phyloP scores from a whole-genome alignment of 305 asterid genomes.

The Caryopteris hybrid region DNA sequence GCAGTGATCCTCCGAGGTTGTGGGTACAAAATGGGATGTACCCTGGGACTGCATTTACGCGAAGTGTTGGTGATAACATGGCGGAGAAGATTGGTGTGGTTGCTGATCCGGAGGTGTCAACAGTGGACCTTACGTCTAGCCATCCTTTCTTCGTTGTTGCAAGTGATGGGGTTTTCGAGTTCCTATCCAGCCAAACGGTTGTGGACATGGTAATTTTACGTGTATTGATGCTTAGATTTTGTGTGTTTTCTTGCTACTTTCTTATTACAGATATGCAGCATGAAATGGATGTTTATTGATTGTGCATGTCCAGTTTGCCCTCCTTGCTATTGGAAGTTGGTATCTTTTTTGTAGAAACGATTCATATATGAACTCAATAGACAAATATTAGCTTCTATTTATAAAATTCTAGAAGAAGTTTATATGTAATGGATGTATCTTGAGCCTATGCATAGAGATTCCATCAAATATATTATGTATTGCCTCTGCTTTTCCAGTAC shows the following conservation, averaged over 20 bases:
- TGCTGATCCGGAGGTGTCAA: constrained; percentile 85
- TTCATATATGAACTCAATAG: not conserved
- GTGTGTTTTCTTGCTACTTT: not conserved
- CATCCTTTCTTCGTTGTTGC: constrained; percentile 86
- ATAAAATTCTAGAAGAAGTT: not conserved
- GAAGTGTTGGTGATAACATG: constrained; percentile 85
- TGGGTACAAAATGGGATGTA: constrained; percentile 95
- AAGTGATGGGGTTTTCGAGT: constrained; percentile 93
- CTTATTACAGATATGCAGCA: not conserved
- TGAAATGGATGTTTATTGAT: constrained; percentile 4
- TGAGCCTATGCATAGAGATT: not conserved
- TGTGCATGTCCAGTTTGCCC: not conserved
- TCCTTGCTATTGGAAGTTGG: not conserved
- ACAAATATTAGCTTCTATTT: not conserved
- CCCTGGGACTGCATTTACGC: constrained; percentile 95
- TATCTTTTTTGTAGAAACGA: not conserved
- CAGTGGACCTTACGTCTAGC: constrained; percentile 47
- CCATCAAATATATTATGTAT: not conserved
- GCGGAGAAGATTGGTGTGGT: constrained; percentile 92
- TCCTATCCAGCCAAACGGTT: constrained; percentile 81
- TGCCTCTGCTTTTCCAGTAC: not conserved
- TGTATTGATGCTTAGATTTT: not conserved
- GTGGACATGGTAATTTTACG: constrained; percentile 69
- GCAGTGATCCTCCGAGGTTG: constrained; percentile 93
- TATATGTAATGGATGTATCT: not conserved